phyloP scores from a whole-genome alignment of 2,329 filamentous ascomycete species.

The Phoma herbarum region DNA sequence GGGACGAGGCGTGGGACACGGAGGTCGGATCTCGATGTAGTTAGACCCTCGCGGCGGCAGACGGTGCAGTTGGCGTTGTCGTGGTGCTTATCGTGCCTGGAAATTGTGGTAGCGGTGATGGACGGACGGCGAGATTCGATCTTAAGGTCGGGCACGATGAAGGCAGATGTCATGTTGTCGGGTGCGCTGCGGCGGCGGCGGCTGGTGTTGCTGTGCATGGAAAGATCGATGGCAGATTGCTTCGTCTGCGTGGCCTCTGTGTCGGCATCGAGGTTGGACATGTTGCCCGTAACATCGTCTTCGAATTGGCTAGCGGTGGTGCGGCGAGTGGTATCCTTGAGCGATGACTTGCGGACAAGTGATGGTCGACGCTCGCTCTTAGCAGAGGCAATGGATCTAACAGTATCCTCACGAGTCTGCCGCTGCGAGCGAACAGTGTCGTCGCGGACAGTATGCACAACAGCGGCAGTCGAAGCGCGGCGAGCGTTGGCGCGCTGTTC shows the following conservation, averaged over 20 bases:
- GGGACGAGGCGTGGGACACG: constrained; percentile 61
- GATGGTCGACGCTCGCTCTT: constrained; percentile 52
- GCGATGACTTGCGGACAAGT: constrained; percentile 63
- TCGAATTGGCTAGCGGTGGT: constrained; percentile 43
- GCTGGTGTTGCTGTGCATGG: constrained; percentile 59
- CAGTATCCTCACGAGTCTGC: constrained; percentile 52
- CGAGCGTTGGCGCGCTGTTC: constrained; percentile 60
- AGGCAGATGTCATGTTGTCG: constrained; percentile 69
- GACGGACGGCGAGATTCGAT: constrained; percentile 49
- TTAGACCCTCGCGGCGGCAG: constrained; percentile 58
- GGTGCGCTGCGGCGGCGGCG: constrained; percentile 59
- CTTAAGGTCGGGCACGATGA: constrained; percentile 71
- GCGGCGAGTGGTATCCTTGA: constrained; percentile 59
- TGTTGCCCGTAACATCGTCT: constrained; percentile 48
- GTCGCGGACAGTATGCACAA: constrained; percentile 46
- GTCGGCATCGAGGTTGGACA: constrained; percentile 39
- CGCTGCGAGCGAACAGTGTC: constrained; percentile 53
- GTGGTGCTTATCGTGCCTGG: constrained; percentile 54
- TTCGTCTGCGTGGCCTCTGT: constrained; percentile 43
- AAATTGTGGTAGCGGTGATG: constrained; percentile 29
- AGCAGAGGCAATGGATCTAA: constrained; percentile 48
- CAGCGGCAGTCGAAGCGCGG: constrained; percentile 28
- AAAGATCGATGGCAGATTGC: constrained; percentile 45
- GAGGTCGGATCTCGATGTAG: constrained; percentile 38
- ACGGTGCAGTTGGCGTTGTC: constrained; percentile 65